Conservation (phyloP, 148 eudicot species). For the Rhododendron molle region DNA sequence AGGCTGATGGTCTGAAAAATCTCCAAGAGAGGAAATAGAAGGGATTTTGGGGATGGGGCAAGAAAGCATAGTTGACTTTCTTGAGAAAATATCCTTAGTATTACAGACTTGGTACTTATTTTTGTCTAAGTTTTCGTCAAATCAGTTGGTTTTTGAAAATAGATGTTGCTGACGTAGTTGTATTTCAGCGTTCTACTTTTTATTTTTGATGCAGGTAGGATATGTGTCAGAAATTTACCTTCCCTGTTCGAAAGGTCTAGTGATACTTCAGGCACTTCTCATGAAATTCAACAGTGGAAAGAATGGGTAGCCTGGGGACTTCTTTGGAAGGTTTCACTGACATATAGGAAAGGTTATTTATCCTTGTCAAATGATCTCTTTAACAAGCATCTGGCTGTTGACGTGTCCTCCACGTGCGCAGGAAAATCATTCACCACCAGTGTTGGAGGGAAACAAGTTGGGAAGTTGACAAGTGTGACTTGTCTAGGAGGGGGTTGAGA, state of each 20-base stretch:
- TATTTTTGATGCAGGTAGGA: not conserved
- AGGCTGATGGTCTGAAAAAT: not conserved
- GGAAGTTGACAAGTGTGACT: not conserved
- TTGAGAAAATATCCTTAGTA: not conserved
- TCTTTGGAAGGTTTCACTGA: not conserved
- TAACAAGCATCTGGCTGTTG: not conserved
- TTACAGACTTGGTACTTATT: not conserved
- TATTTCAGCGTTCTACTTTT: not conserved
- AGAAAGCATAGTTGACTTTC: too few species aligned
- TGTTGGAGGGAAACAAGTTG: not conserved
- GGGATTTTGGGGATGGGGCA: too few species aligned
- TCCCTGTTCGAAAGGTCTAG: not conserved
- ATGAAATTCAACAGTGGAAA: not conserved
- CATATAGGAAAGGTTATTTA: not conserved
- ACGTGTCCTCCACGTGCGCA: not conserved
- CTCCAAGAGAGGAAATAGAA: too few species aligned
- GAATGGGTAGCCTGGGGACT: not conserved
- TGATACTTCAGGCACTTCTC: not conserved
- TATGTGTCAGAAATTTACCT: not conserved
- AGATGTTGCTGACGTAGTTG: not conserved
- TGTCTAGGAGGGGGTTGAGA: not conserved
- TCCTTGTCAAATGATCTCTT: not conserved
- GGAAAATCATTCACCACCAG: not conserved
- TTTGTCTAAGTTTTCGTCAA: not conserved
- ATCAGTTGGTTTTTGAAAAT: not conserved